These are phyloP conservation scores for Trichoderma gracile DNA, from an alignment of 2,329 filamentous ascomycete species.

Conservation along the genomic window DNA sequence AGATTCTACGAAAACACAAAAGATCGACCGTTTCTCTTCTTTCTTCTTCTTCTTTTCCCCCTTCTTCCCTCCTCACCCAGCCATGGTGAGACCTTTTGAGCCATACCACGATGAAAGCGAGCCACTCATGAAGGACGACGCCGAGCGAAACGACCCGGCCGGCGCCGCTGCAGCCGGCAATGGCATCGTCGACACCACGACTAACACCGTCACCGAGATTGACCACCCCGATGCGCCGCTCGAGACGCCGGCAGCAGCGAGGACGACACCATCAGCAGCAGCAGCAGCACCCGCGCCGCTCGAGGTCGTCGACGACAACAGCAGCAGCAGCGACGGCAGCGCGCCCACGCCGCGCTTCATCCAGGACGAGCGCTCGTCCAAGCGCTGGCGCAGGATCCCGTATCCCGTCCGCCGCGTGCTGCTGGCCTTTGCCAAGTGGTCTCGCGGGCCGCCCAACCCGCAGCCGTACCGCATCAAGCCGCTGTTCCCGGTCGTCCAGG, in stretches of 20 bases:
- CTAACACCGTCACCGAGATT: constrained; percentile 28
- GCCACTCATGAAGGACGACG: constrained; percentile 44
- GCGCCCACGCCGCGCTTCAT: constrained; percentile 61
- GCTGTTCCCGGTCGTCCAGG: constrained; percentile 66
- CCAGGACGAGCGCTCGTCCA: constrained; percentile 52
- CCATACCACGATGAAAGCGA: constrained; percentile 40
- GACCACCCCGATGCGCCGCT: constrained; percentile 49
- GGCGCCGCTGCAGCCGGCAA: constrained; percentile 26
- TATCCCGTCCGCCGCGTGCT: constrained; percentile 53
- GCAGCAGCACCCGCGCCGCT: constrained; percentile 34
- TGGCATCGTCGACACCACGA: constrained; percentile 25
- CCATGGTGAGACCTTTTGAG: constrained; percentile 38
- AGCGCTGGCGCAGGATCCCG: constrained; percentile 60
- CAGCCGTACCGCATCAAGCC: constrained; percentile 53
- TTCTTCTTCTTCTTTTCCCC: no score
- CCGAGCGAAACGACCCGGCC: constrained; percentile 36
- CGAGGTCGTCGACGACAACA: constrained; percentile 47
- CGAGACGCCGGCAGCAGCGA: constrained; percentile 34
- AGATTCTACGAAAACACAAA: no score
- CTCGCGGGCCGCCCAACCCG: constrained; percentile 57
- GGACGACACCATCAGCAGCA: background rate
- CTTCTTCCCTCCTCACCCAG: constrained; percentile 1
- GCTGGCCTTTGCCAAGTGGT: constrained; percentile 51
- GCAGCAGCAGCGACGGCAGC: constrained; percentile 32
- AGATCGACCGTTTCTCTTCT: no score